Conservation (phyloP, 768 basidiomycete species). For the Pisolithus microcarpus region DNA sequence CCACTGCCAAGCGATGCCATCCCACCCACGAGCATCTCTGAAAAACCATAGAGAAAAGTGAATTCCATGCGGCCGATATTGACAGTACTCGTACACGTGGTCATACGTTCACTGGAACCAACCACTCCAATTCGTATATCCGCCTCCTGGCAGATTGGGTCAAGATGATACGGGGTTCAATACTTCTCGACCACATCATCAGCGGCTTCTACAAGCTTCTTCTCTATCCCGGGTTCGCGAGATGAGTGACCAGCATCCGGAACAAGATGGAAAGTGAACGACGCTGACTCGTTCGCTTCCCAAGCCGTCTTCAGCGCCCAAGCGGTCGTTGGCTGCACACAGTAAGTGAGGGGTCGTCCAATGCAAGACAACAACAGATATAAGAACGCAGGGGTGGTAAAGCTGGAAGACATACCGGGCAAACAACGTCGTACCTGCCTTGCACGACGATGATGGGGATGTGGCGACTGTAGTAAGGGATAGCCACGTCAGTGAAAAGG, state of each 20-base stretch:
- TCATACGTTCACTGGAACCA: background rate
- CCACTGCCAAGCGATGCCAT: no score
- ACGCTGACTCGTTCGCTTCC: constrained; percentile 46
- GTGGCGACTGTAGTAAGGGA: constrained; percentile 53
- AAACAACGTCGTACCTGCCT: constrained; percentile 86
- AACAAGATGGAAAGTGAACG: constrained; percentile 50
- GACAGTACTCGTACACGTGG: background rate
- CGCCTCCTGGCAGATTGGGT: no score
- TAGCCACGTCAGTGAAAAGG: constrained; percentile 2
- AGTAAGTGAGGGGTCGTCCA: background rate
- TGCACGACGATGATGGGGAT: constrained; percentile 80
- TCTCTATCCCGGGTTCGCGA: constrained; percentile 62
- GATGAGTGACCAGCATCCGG: constrained; percentile 86
- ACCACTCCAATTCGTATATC: no score
- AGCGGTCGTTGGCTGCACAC: constrained; percentile 58
- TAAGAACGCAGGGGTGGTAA: background rate
- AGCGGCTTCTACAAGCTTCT: constrained; percentile 59
- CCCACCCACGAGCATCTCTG: no score
- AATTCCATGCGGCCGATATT: no score
- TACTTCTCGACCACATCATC: constrained; percentile 23
- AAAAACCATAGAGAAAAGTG: no score
- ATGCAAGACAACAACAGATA: background rate
- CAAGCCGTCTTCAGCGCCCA: constrained; percentile 75
- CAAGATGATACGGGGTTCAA: constrained; percentile 2
- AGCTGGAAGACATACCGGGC: constrained; percentile 49